phyloP scores from a whole-genome alignment of 2,329 filamentous ascomycete genomes.

The Colletotrichum caudatum region DNA sequence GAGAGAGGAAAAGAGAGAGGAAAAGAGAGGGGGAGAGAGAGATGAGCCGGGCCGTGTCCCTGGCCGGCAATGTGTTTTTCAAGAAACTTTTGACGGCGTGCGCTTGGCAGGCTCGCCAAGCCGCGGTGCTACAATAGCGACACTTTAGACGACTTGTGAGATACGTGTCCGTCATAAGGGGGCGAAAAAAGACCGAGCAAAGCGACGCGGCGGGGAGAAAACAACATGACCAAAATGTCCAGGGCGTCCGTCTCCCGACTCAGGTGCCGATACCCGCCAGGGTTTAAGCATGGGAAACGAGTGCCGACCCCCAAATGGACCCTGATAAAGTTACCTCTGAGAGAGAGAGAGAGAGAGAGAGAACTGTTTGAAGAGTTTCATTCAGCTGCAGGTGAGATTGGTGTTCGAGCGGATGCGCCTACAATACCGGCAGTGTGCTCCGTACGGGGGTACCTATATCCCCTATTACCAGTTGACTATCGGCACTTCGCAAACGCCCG shows the following conservation, averaged over 20 bases:
- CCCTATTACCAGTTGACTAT: too few relatives aligned
- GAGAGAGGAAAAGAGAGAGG: too few relatives aligned
- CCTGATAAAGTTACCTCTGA: not conserved
- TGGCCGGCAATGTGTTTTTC: not conserved
- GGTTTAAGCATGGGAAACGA: slow-evolving; percentile 3
- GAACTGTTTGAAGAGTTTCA: not conserved
- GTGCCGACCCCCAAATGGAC: slow-evolving; percentile 4
- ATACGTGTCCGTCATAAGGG: not conserved
- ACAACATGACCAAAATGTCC: too few relatives aligned
- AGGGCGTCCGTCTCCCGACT: not conserved
- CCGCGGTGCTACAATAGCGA: not conserved
- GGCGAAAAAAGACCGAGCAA: not conserved
- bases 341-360: not conserved
- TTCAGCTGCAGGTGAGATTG: not conserved
- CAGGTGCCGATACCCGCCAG: not conserved
- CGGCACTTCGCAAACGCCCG: not conserved
- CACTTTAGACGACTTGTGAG: not conserved
- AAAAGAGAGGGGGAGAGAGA: too few relatives aligned
- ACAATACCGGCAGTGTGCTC: rapidly evolving
- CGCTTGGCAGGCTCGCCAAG: not conserved
- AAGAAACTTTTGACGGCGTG: not conserved
- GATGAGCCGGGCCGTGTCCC: too few relatives aligned
- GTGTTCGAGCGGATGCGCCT: not conserved
- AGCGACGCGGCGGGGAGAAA: too few relatives aligned
- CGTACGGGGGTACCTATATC: not conserved